Evolutionary conservation across 305 asterid species (phyloP), one percentile per base, ranked within the genome.

Genomic region (Striga hermonthica): DNA sequence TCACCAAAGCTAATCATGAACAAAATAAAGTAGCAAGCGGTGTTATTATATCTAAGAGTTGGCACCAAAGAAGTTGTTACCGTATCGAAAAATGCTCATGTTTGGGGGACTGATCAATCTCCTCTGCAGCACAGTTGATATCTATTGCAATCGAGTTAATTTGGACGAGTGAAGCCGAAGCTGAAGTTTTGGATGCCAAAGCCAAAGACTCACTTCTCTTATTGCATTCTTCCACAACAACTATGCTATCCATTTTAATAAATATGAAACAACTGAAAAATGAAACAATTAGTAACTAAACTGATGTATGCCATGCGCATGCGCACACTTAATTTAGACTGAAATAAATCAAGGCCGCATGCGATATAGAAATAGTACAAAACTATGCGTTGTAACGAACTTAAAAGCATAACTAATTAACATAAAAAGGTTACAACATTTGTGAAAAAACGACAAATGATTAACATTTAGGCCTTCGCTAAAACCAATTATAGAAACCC

Each of bases 71-170:
- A 62, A 76, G 72, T 16, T 10, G 78, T 72, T 66, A 87, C 97
- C 91, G 94, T 12, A 87, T 84, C 9, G 95, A 83, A 74, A 90
- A 90, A 69, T 86, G 86, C 34, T 69, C 76, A n/a, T 82, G 83
- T 9, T 45, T 60, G 6, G 72, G 81, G 16, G 72, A 37, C 71
- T 73, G 31, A 22, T 22, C 83, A 61, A 70, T 70, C 76, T 66
- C 79, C 65, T 73, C 78, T 64, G 9, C 68, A 13, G 78, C 69
- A 73, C 75, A 47, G 35, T 72, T 67, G 49, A 88, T 84, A 39
- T 79, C 89, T 55, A 88, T 78, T 8, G 72, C 74, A 48, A 86
- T 78, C 1, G 85, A 74, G 41, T 72, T 77, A 64, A 87, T 79
- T 62, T 74, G 76, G 52, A 82, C 74, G 12, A 80, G 39, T 12